Conservation (phyloP, 805 yeast species). For the Cyberlindnera samutprakarnensis region DNA sequence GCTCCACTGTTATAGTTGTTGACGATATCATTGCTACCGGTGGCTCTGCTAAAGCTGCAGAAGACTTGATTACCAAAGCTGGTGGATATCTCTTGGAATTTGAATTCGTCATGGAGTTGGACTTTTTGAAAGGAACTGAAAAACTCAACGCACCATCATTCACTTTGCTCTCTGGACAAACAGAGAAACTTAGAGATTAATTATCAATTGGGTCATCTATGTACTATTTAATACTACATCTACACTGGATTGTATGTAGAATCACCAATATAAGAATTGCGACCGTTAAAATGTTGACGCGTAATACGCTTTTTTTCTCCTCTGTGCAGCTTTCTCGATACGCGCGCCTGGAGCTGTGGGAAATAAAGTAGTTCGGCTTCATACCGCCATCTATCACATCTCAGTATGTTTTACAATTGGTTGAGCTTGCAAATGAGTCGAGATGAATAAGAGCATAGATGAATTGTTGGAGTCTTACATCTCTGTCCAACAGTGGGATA, state of each 20-base stretch:
- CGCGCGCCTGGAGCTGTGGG: too few species aligned
- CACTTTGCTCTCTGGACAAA: conserved; percentile 81
- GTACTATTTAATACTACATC: too few species aligned
- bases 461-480: conserved; percentile 16
- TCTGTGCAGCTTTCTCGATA: too few species aligned
- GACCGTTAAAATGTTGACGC: too few species aligned
- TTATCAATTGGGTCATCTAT: not conserved
- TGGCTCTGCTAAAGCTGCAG: conserved; percentile 94
- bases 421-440: too few species aligned
- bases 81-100: conserved; percentile 74
- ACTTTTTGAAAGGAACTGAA: conserved; percentile 90
- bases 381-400: too few species aligned
- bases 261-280: too few species aligned
- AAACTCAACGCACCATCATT: conserved; percentile 80
- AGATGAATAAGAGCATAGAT: conserved; percentile 1
- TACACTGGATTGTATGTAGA: too few species aligned
- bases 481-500: conserved; percentile 27
- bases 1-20: conserved; percentile 76
- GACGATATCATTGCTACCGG: conserved; percentile 99
- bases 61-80: conserved; percentile 62
- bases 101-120: conserved; percentile 88
- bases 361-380: too few species aligned
- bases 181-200: conserved; percentile 36
- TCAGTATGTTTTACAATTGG: too few species aligned
- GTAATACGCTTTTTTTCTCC: too few species aligned